Conservation (phyloP, 208 protist genomes). For the Eutreptiella sp. region DNA sequence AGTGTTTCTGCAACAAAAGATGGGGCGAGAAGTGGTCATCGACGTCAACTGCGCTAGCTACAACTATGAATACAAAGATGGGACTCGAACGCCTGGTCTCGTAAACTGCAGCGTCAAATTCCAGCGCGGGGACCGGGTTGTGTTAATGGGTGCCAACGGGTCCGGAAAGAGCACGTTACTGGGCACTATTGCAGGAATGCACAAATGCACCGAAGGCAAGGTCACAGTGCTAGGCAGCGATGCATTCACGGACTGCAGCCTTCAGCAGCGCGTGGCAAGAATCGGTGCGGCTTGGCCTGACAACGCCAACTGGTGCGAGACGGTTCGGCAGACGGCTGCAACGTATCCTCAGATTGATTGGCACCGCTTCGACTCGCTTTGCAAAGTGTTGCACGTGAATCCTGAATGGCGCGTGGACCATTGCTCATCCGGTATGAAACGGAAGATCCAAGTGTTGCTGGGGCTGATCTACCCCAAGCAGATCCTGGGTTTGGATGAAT, state of each 20-base stretch:
- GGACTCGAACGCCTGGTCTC: constrained; percentile 23
- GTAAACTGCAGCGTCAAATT: constrained; percentile 41
- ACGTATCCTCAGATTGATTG: no score
- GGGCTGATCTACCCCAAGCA: constrained; percentile 46
- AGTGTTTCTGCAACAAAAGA: no score
- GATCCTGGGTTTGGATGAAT: constrained; percentile 70
- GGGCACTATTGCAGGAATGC: constrained; percentile 68
- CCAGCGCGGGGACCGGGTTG: constrained; percentile 61
- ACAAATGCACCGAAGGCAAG: constrained; percentile 50
- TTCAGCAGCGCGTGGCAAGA: no score
- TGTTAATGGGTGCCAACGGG: constrained; percentile 89
- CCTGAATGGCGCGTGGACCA: no score
- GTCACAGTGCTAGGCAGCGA: constrained; percentile 56
- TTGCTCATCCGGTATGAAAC: constrained; percentile 59
- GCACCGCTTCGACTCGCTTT: no score
- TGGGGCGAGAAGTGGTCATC: no score
- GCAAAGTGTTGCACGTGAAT: no score
- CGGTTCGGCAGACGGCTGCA: no score
- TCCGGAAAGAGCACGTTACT: constrained; percentile 91
- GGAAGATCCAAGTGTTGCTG: constrained; percentile 61
- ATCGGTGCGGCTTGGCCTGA: no score
- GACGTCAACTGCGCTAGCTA: no score
- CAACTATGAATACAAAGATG: no score
- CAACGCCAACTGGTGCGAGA: no score
- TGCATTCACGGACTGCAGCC: constrained; percentile 69